These are phyloP conservation scores for Lactarius indigo DNA, from an alignment of 768 basidiomycete species.

Conservation along the genomic window DNA sequence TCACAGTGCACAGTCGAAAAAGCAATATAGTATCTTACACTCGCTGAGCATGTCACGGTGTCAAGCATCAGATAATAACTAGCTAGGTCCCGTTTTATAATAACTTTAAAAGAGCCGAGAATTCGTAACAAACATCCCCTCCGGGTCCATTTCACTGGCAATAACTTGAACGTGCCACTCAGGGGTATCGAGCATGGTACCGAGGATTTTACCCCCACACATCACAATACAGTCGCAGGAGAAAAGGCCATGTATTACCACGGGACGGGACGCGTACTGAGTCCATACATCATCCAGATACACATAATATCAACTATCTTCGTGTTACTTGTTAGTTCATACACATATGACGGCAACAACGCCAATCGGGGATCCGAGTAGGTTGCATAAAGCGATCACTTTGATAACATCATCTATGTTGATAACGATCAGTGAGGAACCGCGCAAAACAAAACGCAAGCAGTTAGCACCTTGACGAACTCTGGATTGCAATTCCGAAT, in stretches of 20 bases:
- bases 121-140: too few species aligned
- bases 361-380: constrained; percentile 1
- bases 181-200: too few species aligned
- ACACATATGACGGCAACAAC: constrained; percentile 7
- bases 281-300: constrained; percentile 20
- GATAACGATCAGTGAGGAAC: constrained; percentile 14
- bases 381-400: constrained; percentile 38
- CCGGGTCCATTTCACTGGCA: too few species aligned
- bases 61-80: too few species aligned
- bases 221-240: not conserved
- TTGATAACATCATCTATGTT: constrained; percentile 68
- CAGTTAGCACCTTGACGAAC: constrained; percentile 61
- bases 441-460: constrained; percentile 6
- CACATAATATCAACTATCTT: constrained; percentile 20
- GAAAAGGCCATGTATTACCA: not conserved
- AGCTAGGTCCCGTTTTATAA: too few species aligned
- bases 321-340: not conserved
- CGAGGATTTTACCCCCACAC: not conserved
- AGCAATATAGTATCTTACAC: too few species aligned
- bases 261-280: not conserved
- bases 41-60: too few species aligned
- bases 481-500: constrained; percentile 40
- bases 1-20: too few species aligned
- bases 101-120: too few species aligned
- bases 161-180: too few species aligned